Conservation (phyloP, 2,329 filamentous ascomycete genomes). For the Fusarium abutilonis region DNA sequence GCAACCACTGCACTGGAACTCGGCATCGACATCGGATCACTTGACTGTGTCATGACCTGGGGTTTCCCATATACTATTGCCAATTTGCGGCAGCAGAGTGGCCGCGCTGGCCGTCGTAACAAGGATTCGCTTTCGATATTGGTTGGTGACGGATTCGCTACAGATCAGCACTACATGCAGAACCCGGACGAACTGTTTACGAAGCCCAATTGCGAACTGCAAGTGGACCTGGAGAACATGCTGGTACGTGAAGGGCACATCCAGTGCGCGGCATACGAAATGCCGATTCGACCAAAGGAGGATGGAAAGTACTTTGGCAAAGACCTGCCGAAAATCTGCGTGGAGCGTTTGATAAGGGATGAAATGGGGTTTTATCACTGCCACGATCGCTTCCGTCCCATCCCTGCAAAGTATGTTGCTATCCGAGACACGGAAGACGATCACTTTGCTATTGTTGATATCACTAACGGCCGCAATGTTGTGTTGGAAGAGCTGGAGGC, state of each 20-base stretch:
- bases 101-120: conserved; percentile 88
- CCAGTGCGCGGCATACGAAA: conserved; percentile 94
- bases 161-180: conserved; percentile 96
- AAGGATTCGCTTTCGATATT: conserved; percentile 92
- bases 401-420: conserved; percentile 82
- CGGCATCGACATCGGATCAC: conserved; percentile 91
- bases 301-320: conserved; percentile 83
- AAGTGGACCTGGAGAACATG: conserved; percentile 92
- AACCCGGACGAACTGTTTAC: conserved; percentile 95
- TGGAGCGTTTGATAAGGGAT: conserved; percentile 78
- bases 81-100: conserved; percentile 93
- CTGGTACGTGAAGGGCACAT: conserved; percentile 92
- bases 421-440: conserved; percentile 89
- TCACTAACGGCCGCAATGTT: conserved; percentile 80
- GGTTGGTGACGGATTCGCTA: conserved; percentile 87
- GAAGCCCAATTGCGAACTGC: conserved; percentile 86
- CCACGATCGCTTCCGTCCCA: conserved; percentile 85
- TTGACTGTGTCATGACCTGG: conserved; percentile 93
- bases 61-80: conserved; percentile 97
- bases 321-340: conserved; percentile 75
- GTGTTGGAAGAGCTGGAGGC: conserved; percentile 97
- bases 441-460: conserved; percentile 94
- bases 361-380: conserved; percentile 87
- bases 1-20: conserved; percentile 93
- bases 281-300: conserved; percentile 83